Evolutionary conservation across 2,329 filamentous ascomycete genomes (phyloP), one percentile per base, ranked within the genome.

Genomic region (Pyrenophora seminiperda): DNA sequence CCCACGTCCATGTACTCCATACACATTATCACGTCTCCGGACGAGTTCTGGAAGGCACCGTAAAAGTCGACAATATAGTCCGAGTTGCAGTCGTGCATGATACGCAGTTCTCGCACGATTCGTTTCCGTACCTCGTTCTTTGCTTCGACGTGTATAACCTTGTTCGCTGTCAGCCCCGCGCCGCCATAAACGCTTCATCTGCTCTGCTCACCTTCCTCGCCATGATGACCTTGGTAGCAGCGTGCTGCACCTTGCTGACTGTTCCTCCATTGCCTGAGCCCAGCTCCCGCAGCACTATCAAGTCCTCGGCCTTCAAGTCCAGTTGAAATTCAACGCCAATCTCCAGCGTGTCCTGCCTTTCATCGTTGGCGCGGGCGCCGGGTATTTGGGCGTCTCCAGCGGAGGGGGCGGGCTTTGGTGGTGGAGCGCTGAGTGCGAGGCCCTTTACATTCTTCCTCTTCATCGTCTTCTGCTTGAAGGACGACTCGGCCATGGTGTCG

Each of bases 1-100:
- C 94, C 94, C 72, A 93, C 91, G 75, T 99, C 94, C 91, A 96
- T 96, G 73, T 99, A 97, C 74, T 99, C 94, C 94, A 99, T 99
- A 75, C 94, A 99, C 87, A 99, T 93, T 64, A 97, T 95, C 51
- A 99, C 95, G 77, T 99, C 94, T 70, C 95, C 93, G 55, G 91
- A 91, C 69, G 95, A 90, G 71, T 96, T 97, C 68, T 97, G 83
- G 71, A 97, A 99, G 30, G 94, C 94, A 53, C 94, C 94, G 69
- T 97, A 97, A 75, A 97, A 99, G 46, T 89, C 96, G 53, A 99
- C 94, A 67, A 99, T 97, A 74, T 95, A 92, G 54, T 94, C 90
- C 17, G 90, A 97, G 69, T 96, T 94, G 76, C 94, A 99, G 68
- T 95, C 91, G 72, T 97, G 92, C 86, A 97, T 97, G 61, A 99